Evolutionary conservation across 768 basidiomycete species (phyloP).

Genomic region (Leccinellum rugosiceps): DNA sequence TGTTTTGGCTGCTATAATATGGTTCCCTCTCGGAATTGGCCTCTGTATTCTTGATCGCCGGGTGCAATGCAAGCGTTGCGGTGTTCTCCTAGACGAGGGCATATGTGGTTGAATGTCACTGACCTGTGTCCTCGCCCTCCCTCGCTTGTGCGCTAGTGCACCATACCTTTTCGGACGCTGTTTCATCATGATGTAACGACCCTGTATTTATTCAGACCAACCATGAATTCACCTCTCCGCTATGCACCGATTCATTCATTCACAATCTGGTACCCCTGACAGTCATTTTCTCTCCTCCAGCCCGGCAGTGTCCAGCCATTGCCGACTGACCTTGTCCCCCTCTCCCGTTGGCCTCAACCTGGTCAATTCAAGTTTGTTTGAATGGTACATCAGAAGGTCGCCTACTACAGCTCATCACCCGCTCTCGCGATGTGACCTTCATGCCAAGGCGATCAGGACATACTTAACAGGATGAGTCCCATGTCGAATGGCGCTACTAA

Average conservation of each 20-base stretch:
- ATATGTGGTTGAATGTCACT: conserved; percentile 24
- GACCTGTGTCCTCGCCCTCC: neutral
- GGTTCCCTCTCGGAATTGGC: conserved; percentile 83
- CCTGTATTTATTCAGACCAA: conserved; percentile 15
- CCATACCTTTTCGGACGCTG: neutral
- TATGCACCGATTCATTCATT: neutral
- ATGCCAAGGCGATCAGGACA: neutral
- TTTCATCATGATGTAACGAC: neutral
- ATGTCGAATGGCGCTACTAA: no score
- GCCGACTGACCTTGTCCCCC: neutral
- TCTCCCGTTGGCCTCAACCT: neutral
- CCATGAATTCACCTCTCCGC: neutral
- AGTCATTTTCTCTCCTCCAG: neutral
- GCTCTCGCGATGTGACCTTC: neutral
- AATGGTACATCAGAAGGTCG: neutral
- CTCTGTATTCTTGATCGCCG: conserved; percentile 72
- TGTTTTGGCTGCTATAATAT: conserved; percentile 75
- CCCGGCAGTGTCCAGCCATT: neutral
- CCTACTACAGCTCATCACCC: neutral
- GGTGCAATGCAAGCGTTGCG: conserved; percentile 60
- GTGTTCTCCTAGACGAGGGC: conserved; percentile 37
- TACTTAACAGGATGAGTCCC: no score
- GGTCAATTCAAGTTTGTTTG: neutral
- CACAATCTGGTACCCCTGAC: neutral
- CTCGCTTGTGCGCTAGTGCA: neutral